Evolutionary conservation across 2,329 filamentous ascomycete species (phyloP).

Genomic region (Curvularia sp.): DNA sequence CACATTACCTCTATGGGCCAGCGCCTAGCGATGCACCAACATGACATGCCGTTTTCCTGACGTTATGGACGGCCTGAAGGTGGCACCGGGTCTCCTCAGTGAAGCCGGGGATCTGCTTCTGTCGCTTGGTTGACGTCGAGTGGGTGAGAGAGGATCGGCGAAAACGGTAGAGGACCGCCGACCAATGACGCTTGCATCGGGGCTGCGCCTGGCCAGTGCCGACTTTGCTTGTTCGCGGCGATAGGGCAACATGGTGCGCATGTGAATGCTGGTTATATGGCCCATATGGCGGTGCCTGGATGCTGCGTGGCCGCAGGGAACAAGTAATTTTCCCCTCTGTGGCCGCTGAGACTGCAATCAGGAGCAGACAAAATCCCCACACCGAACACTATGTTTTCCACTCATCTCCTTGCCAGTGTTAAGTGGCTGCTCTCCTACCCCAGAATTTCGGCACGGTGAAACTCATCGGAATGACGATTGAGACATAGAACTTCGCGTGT

Average conservation of each 20-base stretch:
- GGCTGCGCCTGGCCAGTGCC: constrained; percentile 5
- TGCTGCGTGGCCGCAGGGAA: not conserved
- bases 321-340: not conserved
- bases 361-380: not conserved
- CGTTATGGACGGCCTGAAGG: constrained; percentile 18
- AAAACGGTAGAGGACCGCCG: constrained; percentile 15
- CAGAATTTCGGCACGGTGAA: constrained; percentile 17
- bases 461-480: constrained; percentile 14
- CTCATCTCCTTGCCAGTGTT: not conserved
- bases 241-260: not conserved
- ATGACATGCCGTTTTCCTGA: constrained; percentile 16
- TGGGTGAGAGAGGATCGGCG: constrained; percentile 23
- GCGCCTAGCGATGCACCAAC: constrained; percentile 9
- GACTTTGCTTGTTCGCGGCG: constrained; percentile 5
- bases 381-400: not conserved
- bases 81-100: constrained; percentile 36
- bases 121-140: constrained; percentile 14
- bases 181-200: constrained; percentile 24
- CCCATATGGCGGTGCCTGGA: not conserved
- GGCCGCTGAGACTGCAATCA: not conserved
- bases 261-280: constrained; percentile 4
- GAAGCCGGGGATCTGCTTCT: constrained; percentile 25
- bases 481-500: constrained; percentile 5
- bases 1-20: constrained; percentile 4
- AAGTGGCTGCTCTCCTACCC: constrained; percentile 7